These are phyloP conservation scores for Deuterostichococcus epilithicus DNA, from an alignment of 139 green algal genomes.

Conservation along the genomic window DNA sequence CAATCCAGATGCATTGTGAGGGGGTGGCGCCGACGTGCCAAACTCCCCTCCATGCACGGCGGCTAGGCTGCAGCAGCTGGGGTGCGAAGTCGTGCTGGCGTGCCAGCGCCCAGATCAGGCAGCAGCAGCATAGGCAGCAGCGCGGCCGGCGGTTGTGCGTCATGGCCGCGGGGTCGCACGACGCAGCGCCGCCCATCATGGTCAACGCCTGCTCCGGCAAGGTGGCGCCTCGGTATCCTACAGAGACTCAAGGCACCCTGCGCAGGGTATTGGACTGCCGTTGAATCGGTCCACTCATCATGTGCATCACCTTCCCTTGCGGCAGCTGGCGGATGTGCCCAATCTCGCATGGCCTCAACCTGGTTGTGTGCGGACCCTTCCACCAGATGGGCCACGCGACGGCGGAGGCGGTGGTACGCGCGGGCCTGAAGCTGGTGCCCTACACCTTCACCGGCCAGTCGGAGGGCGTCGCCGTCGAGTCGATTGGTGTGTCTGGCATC, in stretches of 20 bases:
- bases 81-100: too few relatives aligned
- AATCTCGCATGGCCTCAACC: too few relatives aligned
- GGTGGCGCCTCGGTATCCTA: constrained; percentile 12
- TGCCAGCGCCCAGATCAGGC: too few relatives aligned
- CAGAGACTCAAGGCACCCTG: background rate
- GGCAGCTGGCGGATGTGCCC: too few relatives aligned
- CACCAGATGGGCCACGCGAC: constrained; percentile 82
- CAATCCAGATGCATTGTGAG: too few relatives aligned
- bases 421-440: constrained; percentile 75
- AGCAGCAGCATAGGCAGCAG: background rate
- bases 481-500: constrained; percentile 52
- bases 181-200: constrained; percentile 50
- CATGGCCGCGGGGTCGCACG: background rate
- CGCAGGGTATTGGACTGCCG: too few relatives aligned
- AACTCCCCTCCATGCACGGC: too few relatives aligned
- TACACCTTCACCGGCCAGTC: constrained; percentile 70
- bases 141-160: background rate
- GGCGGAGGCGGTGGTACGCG: constrained; percentile 73
- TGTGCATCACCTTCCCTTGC: too few relatives aligned
- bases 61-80: too few relatives aligned
- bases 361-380: background rate
- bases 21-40: too few relatives aligned
- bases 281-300: too few relatives aligned
- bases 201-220: constrained; percentile 87
- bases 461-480: constrained; percentile 53